Evolutionary conservation across 2,329 filamentous ascomycete genomes (phyloP).

Genomic region (Orbilia ellipsospora): DNA sequence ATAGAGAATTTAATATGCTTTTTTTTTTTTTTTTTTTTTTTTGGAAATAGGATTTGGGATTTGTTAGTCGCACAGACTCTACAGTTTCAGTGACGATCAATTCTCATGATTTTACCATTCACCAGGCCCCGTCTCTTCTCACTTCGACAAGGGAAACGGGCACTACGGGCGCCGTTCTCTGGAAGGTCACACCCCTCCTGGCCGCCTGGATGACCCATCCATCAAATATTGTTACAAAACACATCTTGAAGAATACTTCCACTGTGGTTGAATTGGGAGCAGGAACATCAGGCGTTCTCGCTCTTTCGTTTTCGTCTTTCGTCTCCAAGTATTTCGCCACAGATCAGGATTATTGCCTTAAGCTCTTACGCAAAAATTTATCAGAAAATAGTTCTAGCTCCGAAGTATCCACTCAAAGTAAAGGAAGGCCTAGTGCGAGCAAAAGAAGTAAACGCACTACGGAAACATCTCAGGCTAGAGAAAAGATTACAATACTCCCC

Average conservation of each 20-base stretch:
- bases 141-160: constrained; percentile 78
- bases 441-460: constrained; percentile 53
- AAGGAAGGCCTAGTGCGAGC: constrained; percentile 12
- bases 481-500: constrained; percentile 69
- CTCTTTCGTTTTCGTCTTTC: constrained; percentile 72
- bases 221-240: constrained; percentile 72
- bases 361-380: constrained; percentile 80
- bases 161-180: constrained; percentile 82
- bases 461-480: constrained; percentile 18
- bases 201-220: constrained; percentile 79
- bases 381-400: constrained; percentile 67
- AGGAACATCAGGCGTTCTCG: constrained; percentile 84
- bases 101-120: constrained; percentile 77
- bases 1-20: background rate
- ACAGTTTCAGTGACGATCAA: constrained; percentile 75
- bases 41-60: constrained; percentile 78
- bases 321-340: constrained; percentile 79
- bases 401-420: constrained; percentile 7
- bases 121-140: constrained; percentile 85
- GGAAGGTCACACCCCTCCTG: constrained; percentile 88
- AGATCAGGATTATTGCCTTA: constrained; percentile 86
- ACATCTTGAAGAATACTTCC: constrained; percentile 69
- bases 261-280: constrained; percentile 84
- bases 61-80: constrained; percentile 77
- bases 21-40: too few relatives aligned